Evolutionary conservation across 345 rosid genomes (phyloP).

Genomic region (Arabis hirsuta): DNA sequence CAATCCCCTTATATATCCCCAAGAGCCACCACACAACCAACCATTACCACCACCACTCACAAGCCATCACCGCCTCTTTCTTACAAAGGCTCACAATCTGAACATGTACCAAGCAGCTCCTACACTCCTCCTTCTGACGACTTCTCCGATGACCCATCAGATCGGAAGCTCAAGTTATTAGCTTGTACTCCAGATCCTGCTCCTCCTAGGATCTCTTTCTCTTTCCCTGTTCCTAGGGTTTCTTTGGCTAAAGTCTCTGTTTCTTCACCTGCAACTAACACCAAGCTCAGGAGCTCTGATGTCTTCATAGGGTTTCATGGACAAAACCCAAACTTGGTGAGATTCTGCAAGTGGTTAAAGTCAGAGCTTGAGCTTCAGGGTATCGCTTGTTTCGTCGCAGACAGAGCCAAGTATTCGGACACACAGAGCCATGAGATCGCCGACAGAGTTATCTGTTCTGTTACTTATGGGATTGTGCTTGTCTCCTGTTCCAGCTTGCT

Average conservation of each 20-base stretch:
- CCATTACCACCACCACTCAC: conserved; percentile 41
- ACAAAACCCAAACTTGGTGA: conserved; percentile 74
- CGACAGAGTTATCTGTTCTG: conserved; percentile 84
- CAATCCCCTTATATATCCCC: conserved; percentile 97
- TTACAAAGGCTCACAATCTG: conserved; percentile 63
- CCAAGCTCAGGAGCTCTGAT: conserved; percentile 91
- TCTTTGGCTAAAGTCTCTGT: conserved; percentile 75
- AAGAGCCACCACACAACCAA: conserved; percentile 55
- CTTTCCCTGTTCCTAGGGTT: conserved; percentile 86
- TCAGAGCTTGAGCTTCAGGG: conserved; percentile 96
- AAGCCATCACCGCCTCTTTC: conserved; percentile 51
- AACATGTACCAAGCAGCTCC: conserved; percentile 89
- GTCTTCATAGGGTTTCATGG: conserved; percentile 89
- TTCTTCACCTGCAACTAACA: conserved; percentile 67
- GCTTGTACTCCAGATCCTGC: conserved; percentile 66
- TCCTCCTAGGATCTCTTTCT: conserved; percentile 77
- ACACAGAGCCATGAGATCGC: conserved; percentile 87
- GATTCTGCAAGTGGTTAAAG: conserved; percentile 92
- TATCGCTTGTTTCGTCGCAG: conserved; percentile 89
- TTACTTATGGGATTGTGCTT: conserved; percentile 77
- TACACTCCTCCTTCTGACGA: conserved; percentile 90
- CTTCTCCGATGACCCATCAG: conserved; percentile 69
- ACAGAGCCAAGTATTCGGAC: conserved; percentile 78
- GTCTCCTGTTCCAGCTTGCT: conserved; percentile 66
- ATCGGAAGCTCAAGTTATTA: conserved; percentile 60